Conservation (phyloP, 441 rosid species). For the Jatropha podagrica region DNA sequence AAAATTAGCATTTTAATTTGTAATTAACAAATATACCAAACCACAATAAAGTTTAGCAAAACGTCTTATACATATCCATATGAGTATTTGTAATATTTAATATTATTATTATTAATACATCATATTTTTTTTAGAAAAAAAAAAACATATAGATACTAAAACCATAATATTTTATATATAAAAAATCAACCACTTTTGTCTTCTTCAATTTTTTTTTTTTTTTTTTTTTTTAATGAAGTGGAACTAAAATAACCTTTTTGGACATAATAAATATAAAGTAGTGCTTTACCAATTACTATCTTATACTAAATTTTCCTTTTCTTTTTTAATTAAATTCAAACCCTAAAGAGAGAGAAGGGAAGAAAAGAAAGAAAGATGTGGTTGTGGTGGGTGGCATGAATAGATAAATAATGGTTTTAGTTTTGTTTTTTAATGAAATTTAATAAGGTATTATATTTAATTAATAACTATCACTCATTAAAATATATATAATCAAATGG, state of each 20-base stretch:
- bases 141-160: too few relatives aligned
- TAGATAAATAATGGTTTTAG: background rate
- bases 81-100: too few relatives aligned
- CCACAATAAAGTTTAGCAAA: too few relatives aligned
- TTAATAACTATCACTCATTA: background rate
- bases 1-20: too few relatives aligned
- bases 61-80: too few relatives aligned
- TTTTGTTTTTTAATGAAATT: background rate
- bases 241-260: constrained; percentile 8
- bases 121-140: too few relatives aligned
- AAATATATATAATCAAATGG: background rate
- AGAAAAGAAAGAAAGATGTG: background rate
- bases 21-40: too few relatives aligned
- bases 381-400: constrained; percentile 21
- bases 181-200: constrained; percentile 18
- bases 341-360: background rate
- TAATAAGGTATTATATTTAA: background rate
- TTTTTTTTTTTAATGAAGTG: background rate
- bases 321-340: background rate
- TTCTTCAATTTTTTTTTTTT: background rate
- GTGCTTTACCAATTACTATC: background rate
- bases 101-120: too few relatives aligned
- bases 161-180: too few relatives aligned
- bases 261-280: background rate
- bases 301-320: background rate